Base-by-base conservation (phyloP, 768 basidiomycete genomes). In the Trametes villosa region DNA sequence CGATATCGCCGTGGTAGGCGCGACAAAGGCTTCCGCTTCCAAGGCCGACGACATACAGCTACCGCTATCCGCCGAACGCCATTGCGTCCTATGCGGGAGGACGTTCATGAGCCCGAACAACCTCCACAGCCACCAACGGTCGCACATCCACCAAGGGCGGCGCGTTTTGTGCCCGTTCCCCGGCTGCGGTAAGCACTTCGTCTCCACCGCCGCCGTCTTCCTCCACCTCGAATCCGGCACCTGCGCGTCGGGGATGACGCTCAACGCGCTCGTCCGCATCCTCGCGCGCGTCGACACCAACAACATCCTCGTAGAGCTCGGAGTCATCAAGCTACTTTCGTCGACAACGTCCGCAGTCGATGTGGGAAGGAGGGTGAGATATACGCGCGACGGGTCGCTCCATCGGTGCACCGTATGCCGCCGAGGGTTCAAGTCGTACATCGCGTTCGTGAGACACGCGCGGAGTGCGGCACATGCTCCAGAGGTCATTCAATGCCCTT, bases 381-480 rank as follows among this genome's bases (percentile, higher is more conserved):
- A n/a, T n/a, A 2, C 70, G 64, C 27, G 75, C 81, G 11, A 80
- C 55, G 76, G 76, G 0, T 17, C 12, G 0, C 6, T 74, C 65
- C 90, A 78, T 68, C 86, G 89, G 70, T 91, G 88, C 70, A 82
- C 83, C 65, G 71, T 90, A 26, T 90, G 89, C 69, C 78, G 83
- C 67, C 53, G 51, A n/a, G 62, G 51, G 9, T 85, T 79, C 65
- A 20, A 63, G 48, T 66, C 75, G 0, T 77, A 88, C 15, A 11
- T 17, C 0, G 74, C 72, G 7, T 77, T 91, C 50, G 87, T 90
- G 65, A 76, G 79, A 62, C 89, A 91, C 66, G 76, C 90, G 40
- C 77, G 79, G 50, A 89, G 88, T 71, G 85, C 89, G 1, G 73
- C 67, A 3, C 89, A 89, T 67, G 70, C 79, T 62, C 76, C 79